phyloP scores from a whole-genome alignment of 805 yeast species.

The Yarrowia porcina region DNA sequence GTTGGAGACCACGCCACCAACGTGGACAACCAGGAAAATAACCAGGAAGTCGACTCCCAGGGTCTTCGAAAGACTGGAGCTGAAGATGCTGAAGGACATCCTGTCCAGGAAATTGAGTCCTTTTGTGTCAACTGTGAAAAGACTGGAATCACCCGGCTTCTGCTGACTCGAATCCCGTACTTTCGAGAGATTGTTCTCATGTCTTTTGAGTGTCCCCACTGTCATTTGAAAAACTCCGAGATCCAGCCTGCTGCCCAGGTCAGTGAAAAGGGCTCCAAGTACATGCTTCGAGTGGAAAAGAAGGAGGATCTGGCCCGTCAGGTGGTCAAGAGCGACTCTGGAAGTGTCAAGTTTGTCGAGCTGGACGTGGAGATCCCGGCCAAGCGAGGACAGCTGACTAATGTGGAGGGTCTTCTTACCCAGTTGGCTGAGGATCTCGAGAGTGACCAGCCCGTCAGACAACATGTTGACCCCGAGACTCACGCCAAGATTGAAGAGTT shows the following conservation, averaged over 20 bases:
- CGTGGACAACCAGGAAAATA: not conserved
- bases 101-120: slow-evolving; percentile 93
- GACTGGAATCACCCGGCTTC: slow-evolving; percentile 75
- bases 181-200: slow-evolving; percentile 87
- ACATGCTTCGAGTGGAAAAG: slow-evolving; percentile 62
- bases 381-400: slow-evolving; percentile 87
- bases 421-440: slow-evolving; percentile 82
- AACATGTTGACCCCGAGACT: slow-evolving; percentile 67
- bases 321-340: slow-evolving; percentile 85
- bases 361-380: slow-evolving; percentile 94
- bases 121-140: slow-evolving; percentile 94
- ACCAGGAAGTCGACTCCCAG: slow-evolving; percentile 11
- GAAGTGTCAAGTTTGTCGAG: slow-evolving; percentile 74
- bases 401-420: slow-evolving; percentile 79
- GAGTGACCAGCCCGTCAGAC: slow-evolving; percentile 78
- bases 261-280: slow-evolving; percentile 81
- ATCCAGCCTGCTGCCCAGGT: slow-evolving; percentile 93
- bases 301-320: slow-evolving; percentile 81
- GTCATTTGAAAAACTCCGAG: slow-evolving; percentile 87
- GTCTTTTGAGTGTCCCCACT: slow-evolving; percentile 95
- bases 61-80: slow-evolving; percentile 66
- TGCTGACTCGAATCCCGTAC: slow-evolving; percentile 85
- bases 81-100: slow-evolving; percentile 80
- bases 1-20: slow-evolving; percentile 7
- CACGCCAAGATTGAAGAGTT: slow-evolving; percentile 71